Base-by-base conservation (phyloP, 495 filamentous ascomycete species). In the Tuber microsphaerosporum region DNA sequence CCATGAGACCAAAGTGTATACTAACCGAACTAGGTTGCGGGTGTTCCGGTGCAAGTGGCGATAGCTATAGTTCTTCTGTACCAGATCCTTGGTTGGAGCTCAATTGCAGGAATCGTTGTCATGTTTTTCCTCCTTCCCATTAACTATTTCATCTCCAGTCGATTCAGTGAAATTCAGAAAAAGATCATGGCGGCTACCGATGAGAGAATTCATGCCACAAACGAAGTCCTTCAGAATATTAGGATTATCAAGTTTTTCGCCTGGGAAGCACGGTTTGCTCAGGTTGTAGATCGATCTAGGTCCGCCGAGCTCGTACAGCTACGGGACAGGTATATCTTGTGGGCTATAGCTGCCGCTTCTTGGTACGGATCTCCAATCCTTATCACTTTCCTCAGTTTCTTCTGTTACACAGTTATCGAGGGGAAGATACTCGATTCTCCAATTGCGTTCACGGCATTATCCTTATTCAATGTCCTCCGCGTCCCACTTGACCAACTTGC, bases 241-340 rank as follows among this genome's bases (percentile, higher is more conserved):
- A 89, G 96, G 45, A 97, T 99, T 81, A 98, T 99, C 89, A 99
- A 99, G 84, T 99, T 94, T 84, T 99, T 99, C 83, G 94, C 96
- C 2, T 99, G 96, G 96, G 96, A 99, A 84, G 90, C 92, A 76
- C 92, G 96, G 14, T 99, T 97, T 84, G 88, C 91, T 69, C 89
- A 90, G 26, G 90, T 93, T 73, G 93, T 99, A 22, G 89, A 94
- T 76, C 94, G 97, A 83, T 97, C 96, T 83, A 88, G 96, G 71
- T 86, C 86, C 26, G 88, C 88, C 5, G 96, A 99, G 83, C 86
- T 99, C 41, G 89, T 88, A 77, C 89, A 91, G 43, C 82, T 98
- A 78, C 90, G 95, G 45, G 89, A 86, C 37, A 88, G 93, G 75
- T 99, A 97, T 84, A 90, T 97, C 72, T 85, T 97, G 41, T 99